These are phyloP conservation scores for Tuber borchii DNA, from an alignment of 495 filamentous ascomycete species.

Conservation along the genomic window DNA sequence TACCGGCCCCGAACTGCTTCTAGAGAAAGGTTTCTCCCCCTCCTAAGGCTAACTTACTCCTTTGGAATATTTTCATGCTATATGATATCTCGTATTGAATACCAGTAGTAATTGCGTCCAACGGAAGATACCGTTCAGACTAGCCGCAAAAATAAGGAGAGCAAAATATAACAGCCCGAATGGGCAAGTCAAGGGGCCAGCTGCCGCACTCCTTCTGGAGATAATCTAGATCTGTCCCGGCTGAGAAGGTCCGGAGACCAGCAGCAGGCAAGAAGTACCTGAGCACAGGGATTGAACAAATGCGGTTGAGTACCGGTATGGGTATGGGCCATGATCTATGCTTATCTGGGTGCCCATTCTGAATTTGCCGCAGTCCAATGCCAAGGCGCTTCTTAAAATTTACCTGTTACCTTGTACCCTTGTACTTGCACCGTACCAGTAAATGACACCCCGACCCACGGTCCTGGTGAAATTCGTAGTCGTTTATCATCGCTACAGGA, in stretches of 20 bases:
- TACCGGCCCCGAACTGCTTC: neutral
- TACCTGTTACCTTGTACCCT: neutral
- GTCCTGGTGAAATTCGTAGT: neutral
- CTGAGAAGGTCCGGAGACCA: neutral
- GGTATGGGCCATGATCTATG: neutral
- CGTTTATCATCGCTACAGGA: neutral
- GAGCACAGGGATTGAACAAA: neutral
- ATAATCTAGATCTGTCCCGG: neutral
- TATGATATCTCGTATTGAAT: neutral
- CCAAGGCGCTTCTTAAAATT: neutral
- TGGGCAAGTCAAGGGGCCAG: neutral
- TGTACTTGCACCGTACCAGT: neutral
- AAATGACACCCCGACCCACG: neutral
- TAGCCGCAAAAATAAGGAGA: neutral
- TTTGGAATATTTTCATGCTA: neutral
- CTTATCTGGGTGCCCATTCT: neutral
- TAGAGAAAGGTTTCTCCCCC: neutral
- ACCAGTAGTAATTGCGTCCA: neutral
- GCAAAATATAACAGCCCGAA: neutral
- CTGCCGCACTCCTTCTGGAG: neutral
- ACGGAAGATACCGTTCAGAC: neutral
- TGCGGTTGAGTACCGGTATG: neutral
- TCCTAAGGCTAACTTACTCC: too few species aligned
- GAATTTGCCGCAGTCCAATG: neutral
- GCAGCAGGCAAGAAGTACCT: neutral